Base-by-base conservation (phyloP, 2,329 filamentous ascomycete genomes). In the Cytospora leucostoma region DNA sequence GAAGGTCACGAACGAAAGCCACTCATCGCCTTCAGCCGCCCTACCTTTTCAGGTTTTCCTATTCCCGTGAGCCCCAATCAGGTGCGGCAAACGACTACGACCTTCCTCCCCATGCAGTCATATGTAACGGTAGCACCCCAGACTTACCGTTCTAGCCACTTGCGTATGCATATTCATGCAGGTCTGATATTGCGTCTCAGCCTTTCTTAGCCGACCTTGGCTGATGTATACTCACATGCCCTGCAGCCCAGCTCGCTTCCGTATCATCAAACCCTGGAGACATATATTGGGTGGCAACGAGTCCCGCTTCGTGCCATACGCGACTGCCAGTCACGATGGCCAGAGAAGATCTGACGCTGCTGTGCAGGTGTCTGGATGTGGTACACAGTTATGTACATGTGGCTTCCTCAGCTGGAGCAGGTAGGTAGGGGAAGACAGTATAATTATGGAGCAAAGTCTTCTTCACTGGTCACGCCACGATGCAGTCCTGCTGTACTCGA, bases 291-390 rank as follows among this genome's bases (percentile, higher is more conserved):
- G 50, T 52, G 17, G 50, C 50, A 52, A 17, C 10, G n/a, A 8
- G 3, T 21, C 32, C 21, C 34, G 11, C 13, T 21, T 27, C 34
- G 17, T n/a, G 40, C 17, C 61, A 40, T 55, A 63, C 52, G 33
- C 44, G n/a, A 33, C 21, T 38, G 19, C 55, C 34, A 44, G 62
- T 63, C 56, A 56, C 62, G 52, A 61, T 63, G 62, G 52, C 19
- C 19, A 7, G 17, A 17, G 34, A 21, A 34, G 33, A 27, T 52
- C 38, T 35, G 58, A 56, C 52, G 7, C 47, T 40, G n/a, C n/a
- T 53, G 50, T 4, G 59, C 62, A 38, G 52, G 55, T 58, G 63
- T 44, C 32, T 38, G 6, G 10, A n/a, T 50, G 40, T 15, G 32
- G 44, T 27, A 27, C 27, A 27, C 27, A n/a, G n/a, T n/a, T n/a